These are phyloP conservation scores for Myxozyma monticola DNA, from an alignment of 805 yeast species.

Conservation along the genomic window DNA sequence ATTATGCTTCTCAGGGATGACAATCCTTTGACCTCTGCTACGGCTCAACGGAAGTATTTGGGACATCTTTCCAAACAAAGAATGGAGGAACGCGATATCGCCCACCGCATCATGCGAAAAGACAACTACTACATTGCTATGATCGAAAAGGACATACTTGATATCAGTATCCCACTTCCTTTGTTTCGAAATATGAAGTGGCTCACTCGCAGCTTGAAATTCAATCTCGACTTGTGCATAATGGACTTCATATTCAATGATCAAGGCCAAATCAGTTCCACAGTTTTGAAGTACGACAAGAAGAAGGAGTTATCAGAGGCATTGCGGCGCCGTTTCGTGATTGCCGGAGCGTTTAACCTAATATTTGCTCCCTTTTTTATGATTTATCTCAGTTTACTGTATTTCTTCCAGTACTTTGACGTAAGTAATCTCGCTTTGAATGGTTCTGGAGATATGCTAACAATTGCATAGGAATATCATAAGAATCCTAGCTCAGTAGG, in stretches of 20 bases:
- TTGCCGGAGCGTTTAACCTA: slow-evolving; percentile 85
- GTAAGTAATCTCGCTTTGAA: not conserved
- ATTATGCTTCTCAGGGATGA: slow-evolving; percentile 74
- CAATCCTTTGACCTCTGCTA: slow-evolving; percentile 62
- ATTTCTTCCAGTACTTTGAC: slow-evolving; percentile 87
- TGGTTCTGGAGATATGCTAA: not conserved
- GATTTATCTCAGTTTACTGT: slow-evolving; percentile 73
- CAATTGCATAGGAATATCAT: slow-evolving; percentile 60
- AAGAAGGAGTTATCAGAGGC: slow-evolving; percentile 63
- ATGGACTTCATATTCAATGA: slow-evolving; percentile 82
- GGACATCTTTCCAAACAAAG: slow-evolving; percentile 59
- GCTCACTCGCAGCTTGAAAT: slow-evolving; percentile 84
- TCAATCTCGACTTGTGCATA: slow-evolving; percentile 89
- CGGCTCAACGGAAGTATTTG: slow-evolving; percentile 21
- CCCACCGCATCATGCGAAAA: slow-evolving; percentile 91
- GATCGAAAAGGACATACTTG: slow-evolving; percentile 73
- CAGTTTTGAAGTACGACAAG: slow-evolving; percentile 68
- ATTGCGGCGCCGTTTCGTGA: slow-evolving; percentile 71
- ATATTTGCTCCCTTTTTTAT: slow-evolving; percentile 84
- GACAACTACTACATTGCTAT: slow-evolving; percentile 92
- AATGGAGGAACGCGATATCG: slow-evolving; percentile 89
- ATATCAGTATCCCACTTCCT: slow-evolving; percentile 61
- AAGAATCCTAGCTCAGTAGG: slow-evolving; percentile 82
- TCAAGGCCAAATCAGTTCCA: slow-evolving; percentile 75
- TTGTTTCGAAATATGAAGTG: slow-evolving; percentile 43